These are phyloP conservation scores for Globisporangium cylindrosporum DNA, from an alignment of 352 stramenopile genomes.

Conservation along the genomic window DNA sequence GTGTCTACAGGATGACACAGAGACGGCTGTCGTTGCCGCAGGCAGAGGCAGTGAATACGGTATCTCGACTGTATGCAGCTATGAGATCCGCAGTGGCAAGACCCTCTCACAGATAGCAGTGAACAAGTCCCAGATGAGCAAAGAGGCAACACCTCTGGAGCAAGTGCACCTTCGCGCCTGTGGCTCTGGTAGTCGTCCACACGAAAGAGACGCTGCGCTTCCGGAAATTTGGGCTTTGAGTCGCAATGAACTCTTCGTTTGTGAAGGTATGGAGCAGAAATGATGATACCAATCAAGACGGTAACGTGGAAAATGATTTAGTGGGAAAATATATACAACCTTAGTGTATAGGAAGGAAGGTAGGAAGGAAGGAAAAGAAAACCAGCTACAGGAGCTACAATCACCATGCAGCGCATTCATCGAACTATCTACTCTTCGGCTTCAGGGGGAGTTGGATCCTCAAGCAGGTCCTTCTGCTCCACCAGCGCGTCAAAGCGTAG, in stretches of 20 bases:
- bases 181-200: slow-evolving; percentile 1
- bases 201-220: slow-evolving; percentile 13
- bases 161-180: slow-evolving; percentile 33
- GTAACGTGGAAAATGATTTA: background rate
- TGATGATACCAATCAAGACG: background rate
- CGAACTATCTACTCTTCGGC: slow-evolving; percentile 33
- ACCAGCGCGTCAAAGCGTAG: slow-evolving; percentile 55
- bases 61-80: slow-evolving; percentile 26
- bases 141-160: slow-evolving; percentile 21
- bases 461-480: slow-evolving; percentile 75
- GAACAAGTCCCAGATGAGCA: slow-evolving; percentile 1
- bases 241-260: slow-evolving; percentile 34
- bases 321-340: background rate
- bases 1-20: slow-evolving; percentile 19
- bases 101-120: slow-evolving; percentile 20
- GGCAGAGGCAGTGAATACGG: slow-evolving; percentile 10
- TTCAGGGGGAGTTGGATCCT: slow-evolving; percentile 68
- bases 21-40: slow-evolving; percentile 38
- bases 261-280: background rate
- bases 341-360: background rate
- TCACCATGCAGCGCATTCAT: background rate
- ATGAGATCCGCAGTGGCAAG: slow-evolving; percentile 26
- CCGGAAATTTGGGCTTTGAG: slow-evolving; percentile 43
- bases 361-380: background rate
- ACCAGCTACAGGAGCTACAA: background rate